A percentile compares a stretch with the other conserved stretches of the same genome.
These are phyloP conservation scores for Geotrichum carabidarum DNA, from an alignment of 1,139 yeast genomes.

Conservation along the genomic window DNA sequence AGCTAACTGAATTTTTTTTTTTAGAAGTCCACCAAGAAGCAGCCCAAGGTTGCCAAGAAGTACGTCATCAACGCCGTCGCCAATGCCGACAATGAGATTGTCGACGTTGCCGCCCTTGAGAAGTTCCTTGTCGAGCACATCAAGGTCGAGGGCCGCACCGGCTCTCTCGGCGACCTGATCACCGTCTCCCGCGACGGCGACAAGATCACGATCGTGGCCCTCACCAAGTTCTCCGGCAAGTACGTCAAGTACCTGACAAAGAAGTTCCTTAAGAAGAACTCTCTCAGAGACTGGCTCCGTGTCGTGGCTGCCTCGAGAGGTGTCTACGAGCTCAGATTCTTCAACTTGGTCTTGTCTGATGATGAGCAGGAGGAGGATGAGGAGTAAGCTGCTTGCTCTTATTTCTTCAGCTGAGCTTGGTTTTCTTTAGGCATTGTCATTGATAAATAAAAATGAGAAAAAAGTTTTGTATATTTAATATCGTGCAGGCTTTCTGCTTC, in stretches of 20 bases:
- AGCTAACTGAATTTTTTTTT: constrained; percentile 36
- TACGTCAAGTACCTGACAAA: constrained; percentile 98
- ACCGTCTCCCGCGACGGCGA: constrained; percentile 80
- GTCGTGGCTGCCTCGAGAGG: constrained; percentile 94
- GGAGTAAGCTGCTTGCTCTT: constrained; percentile 13
- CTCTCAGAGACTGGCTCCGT: constrained; percentile 98
- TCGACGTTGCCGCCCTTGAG: constrained; percentile 96
- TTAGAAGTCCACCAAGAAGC: constrained; percentile 73
- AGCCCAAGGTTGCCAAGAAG: constrained; percentile 41
- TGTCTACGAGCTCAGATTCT: constrained; percentile 97
- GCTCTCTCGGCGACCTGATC: constrained; percentile 95
- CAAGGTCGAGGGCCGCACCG: constrained; percentile 95
- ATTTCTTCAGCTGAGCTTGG: neutral
- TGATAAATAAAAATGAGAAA: neutral
- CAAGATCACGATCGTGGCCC: constrained; percentile 78
- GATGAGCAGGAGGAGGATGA: constrained; percentile 69
- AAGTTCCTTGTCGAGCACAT: constrained; percentile 98
- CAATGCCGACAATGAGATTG: constrained; percentile 90
- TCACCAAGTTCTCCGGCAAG: constrained; percentile 98
- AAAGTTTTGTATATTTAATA: constrained; percentile 6
- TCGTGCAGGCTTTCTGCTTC: neutral
- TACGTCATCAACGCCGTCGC: constrained; percentile 95
- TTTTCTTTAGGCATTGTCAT: constrained; percentile 5
- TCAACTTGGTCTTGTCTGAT: constrained; percentile 97
- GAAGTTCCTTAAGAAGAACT: constrained; percentile 99